These are phyloP conservation scores for Globisporangium carolinianum DNA, from an alignment of 352 stramenopile species.

Conservation along the genomic window DNA sequence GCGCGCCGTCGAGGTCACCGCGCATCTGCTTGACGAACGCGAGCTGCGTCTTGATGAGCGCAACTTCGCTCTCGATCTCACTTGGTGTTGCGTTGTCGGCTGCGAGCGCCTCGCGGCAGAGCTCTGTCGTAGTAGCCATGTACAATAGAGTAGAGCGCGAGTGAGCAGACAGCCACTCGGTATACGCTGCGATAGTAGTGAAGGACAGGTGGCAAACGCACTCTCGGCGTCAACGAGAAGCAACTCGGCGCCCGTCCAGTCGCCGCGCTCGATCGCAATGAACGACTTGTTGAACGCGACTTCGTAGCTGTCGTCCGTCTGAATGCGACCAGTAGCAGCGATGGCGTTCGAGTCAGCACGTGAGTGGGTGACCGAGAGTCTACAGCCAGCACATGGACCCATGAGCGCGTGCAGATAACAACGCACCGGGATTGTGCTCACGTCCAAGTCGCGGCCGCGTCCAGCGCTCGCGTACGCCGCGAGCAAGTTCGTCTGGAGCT, in stretches of 20 bases:
- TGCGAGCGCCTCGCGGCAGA: conserved; percentile 57
- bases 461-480: conserved; percentile 63
- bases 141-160: neutral
- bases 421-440: conserved; percentile 41
- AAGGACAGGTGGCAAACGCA: conserved; percentile 15
- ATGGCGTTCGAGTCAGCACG: neutral
- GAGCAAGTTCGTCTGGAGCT: conserved; percentile 74
- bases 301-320: conserved; percentile 75
- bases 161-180: neutral
- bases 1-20: conserved; percentile 55
- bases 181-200: neutral
- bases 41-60: conserved; percentile 62
- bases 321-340: neutral
- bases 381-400: neutral
- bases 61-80: conserved; percentile 69
- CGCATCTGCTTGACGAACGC: conserved; percentile 78
- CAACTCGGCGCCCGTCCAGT: conserved; percentile 42
- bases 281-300: conserved; percentile 85
- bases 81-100: conserved; percentile 41
- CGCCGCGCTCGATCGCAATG: conserved; percentile 51
- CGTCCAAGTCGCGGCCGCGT: conserved; percentile 43
- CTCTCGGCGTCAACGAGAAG: conserved; percentile 52
- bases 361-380: neutral
- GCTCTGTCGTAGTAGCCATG: conserved; percentile 19
- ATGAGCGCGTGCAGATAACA: neutral